Conservation (phyloP, 257 asterid genomes). For the Solanum infundibuliforme region DNA sequence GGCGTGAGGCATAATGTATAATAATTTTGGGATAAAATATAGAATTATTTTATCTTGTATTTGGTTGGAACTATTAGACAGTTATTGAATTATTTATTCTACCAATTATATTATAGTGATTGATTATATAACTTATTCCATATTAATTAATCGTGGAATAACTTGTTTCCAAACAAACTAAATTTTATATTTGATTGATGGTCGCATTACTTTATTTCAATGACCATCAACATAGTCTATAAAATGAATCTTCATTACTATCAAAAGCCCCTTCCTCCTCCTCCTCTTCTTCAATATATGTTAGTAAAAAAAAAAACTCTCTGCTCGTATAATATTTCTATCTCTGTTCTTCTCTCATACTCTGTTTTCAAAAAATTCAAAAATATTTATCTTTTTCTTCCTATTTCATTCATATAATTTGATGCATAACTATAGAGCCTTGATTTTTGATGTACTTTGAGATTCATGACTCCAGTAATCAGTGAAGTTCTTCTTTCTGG, state of each 20-base stretch:
- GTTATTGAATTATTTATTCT: too few relatives aligned
- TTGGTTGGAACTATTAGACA: too few relatives aligned
- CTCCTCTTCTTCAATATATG: not conserved
- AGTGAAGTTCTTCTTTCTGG: constrained; percentile 34
- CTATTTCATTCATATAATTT: not conserved
- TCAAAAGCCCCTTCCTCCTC: not conserved
- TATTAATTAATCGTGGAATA: accelerated
- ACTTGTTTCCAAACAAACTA: too few relatives aligned
- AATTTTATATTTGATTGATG: not conserved
- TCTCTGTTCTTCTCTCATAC: not conserved
- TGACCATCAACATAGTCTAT: not conserved
- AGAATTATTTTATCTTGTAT: too few relatives aligned
- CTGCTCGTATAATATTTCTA: not conserved
- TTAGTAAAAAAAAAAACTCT: not conserved
- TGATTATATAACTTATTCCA: too few relatives aligned
- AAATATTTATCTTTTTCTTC: not conserved
- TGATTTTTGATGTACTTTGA: not conserved
- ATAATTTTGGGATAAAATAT: too few relatives aligned
- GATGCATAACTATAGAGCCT: not conserved
- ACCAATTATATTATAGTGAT: too few relatives aligned
- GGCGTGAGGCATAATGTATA: too few relatives aligned
- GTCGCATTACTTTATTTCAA: not conserved
- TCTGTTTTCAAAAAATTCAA: not conserved
- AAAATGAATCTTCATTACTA: not conserved
- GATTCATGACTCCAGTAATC: constrained; percentile 27